phyloP scores from a whole-genome alignment of 371 early-diverging fungal species.

The Enterospora canceri region DNA sequence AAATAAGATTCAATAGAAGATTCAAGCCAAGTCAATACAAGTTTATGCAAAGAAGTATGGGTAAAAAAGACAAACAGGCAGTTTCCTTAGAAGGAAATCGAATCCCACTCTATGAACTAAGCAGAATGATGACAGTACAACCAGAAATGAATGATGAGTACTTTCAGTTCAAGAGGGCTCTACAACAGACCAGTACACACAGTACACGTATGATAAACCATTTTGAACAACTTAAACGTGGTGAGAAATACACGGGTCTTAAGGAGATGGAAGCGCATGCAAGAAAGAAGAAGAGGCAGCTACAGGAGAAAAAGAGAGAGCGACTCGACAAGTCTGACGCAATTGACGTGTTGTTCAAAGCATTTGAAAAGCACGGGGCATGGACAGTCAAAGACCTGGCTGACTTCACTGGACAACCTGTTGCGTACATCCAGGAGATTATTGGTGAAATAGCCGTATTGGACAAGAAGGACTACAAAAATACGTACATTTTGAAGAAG shows the following conservation, averaged over 20 bases:
- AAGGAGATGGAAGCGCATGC: constrained; percentile 54
- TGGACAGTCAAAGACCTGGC: constrained; percentile 58
- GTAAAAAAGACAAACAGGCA: constrained; percentile 1
- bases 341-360: constrained; percentile 57
- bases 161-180: constrained; percentile 46
- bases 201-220: constrained; percentile 43
- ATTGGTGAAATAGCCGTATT: constrained; percentile 53
- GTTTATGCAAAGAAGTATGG: constrained; percentile 37
- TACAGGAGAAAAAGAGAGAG: constrained; percentile 56
- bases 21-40: constrained; percentile 15
- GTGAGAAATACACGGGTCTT: constrained; percentile 47
- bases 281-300: constrained; percentile 52
- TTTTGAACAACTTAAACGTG: constrained; percentile 42
- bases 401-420: constrained; percentile 56
- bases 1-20: too few species aligned
- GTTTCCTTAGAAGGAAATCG: not conserved
- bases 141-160: constrained; percentile 54
- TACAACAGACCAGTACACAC: constrained; percentile 14
- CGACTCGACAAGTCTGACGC: constrained; percentile 54
- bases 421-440: constrained; percentile 58
- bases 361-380: constrained; percentile 54
- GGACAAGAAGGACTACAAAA: constrained; percentile 57
- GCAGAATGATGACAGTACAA: constrained; percentile 41
- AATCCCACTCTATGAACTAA: constrained; percentile 43
- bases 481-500: constrained; percentile 54